A percentile compares a stretch with the other conserved stretches of the same genome.
These are phyloP conservation scores for Dryas alaskensis DNA, from an alignment of 306 rosid species.

Conservation along the genomic window DNA sequence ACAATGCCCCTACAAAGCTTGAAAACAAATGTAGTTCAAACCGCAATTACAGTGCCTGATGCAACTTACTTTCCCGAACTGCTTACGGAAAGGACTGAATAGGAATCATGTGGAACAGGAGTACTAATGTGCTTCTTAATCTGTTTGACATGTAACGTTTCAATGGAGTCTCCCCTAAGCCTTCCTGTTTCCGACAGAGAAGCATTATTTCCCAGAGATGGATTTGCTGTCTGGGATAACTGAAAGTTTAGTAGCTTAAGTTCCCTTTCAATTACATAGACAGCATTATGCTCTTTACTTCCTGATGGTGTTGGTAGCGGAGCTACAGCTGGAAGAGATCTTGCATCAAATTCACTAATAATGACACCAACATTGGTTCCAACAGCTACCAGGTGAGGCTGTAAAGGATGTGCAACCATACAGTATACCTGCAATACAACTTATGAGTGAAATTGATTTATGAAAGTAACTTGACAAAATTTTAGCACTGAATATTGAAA, in stretches of 20 bases:
- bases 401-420: constrained; percentile 90
- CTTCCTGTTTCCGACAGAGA: constrained; percentile 85
- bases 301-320: constrained; percentile 85
- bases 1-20: neutral
- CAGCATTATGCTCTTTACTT: constrained; percentile 87
- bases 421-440: constrained; percentile 79
- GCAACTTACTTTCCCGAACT: constrained; percentile 97
- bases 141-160: constrained; percentile 89
- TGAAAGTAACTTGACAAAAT: neutral
- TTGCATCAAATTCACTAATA: constrained; percentile 89
- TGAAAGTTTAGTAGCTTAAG: constrained; percentile 86
- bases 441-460: constrained; percentile 15
- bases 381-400: constrained; percentile 97
- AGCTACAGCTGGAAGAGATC: constrained; percentile 96
- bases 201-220: constrained; percentile 90
- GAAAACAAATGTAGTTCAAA: neutral
- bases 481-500: neutral
- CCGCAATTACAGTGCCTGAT: neutral
- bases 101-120: constrained; percentile 97
- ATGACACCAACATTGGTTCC: constrained; percentile 97
- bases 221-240: constrained; percentile 84
- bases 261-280: constrained; percentile 87
- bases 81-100: constrained; percentile 95
- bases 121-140: constrained; percentile 86
- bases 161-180: constrained; percentile 70